These are phyloP conservation scores for Fusarium compactum DNA, from an alignment of 2,329 filamentous ascomycete genomes.

Conservation along the genomic window DNA sequence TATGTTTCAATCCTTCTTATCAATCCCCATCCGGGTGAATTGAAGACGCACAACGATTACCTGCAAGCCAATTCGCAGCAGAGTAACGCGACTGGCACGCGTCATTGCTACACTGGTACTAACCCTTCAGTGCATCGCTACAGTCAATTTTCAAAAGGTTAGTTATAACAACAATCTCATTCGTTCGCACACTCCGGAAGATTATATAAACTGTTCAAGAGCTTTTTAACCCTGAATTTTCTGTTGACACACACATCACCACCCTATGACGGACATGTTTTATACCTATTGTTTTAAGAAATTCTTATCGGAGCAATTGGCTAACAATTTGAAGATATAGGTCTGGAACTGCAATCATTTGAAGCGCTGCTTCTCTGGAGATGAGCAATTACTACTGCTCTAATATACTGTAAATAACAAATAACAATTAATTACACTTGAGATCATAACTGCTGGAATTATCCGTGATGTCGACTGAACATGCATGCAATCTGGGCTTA, in stretches of 20 bases:
- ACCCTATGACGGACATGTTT: slow-evolving; percentile 65
- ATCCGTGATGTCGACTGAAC: background rate
- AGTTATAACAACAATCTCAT: slow-evolving; percentile 50
- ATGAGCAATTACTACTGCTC: background rate
- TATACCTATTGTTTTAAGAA: slow-evolving; percentile 38
- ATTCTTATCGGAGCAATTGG: slow-evolving; percentile 50
- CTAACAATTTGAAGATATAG: slow-evolving; percentile 52
- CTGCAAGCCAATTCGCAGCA: background rate
- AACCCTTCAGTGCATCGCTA: background rate
- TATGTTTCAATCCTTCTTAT: no score
- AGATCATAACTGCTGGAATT: no score
- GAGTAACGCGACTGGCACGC: background rate
- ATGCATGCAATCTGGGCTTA: background rate
- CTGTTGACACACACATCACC: slow-evolving; percentile 69
- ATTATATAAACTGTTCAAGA: slow-evolving; percentile 68
- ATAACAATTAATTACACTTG: no score
- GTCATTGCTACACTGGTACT: background rate
- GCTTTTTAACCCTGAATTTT: slow-evolving; percentile 76
- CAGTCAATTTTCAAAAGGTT: slow-evolving; percentile 54
- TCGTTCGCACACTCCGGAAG: slow-evolving; percentile 54
- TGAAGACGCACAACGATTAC: no score
- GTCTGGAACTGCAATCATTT: background rate
- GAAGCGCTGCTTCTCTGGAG: no score
- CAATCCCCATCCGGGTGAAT: background rate
- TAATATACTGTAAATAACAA: background rate